A percentile compares a stretch with the other conserved stretches of the same genome.
Conservation (phyloP, 139 green algal genomes). For the Raphidocelis subcapitata region DNA sequence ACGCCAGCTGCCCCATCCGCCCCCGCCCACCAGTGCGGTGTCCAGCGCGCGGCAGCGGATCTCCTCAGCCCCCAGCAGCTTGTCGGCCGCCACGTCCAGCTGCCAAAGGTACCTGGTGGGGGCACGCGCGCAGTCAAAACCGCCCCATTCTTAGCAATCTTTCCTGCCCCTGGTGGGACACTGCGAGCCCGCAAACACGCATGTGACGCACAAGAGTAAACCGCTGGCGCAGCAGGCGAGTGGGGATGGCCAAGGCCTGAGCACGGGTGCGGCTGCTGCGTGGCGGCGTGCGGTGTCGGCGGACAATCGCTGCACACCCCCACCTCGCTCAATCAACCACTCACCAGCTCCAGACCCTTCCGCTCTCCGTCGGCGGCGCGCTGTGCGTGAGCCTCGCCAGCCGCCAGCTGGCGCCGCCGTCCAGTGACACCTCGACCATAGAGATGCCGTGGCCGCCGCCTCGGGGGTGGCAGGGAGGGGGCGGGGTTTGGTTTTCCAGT, state of each 20-base stretch:
- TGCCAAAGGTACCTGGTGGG: constrained; percentile 55
- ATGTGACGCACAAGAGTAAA: constrained; percentile 10
- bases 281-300: too few relatives aligned
- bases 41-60: constrained; percentile 72
- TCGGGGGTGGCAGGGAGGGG: background rate
- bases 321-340: too few relatives aligned
- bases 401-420: constrained; percentile 79
- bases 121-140: too few relatives aligned
- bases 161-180: background rate
- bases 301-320: too few relatives aligned
- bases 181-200: background rate
- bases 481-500: background rate
- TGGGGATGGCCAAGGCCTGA: too few relatives aligned
- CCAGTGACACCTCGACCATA: constrained; percentile 87
- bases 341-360: constrained; percentile 88
- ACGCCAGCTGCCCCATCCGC: constrained; percentile 85
- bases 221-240: too few relatives aligned
- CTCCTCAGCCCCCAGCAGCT: constrained; percentile 33
- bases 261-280: too few relatives aligned
- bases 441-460: constrained; percentile 86
- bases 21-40: constrained; percentile 56
- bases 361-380: constrained; percentile 64
- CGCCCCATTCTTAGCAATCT: background rate
- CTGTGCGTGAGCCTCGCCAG: constrained; percentile 62
- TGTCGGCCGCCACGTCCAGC: constrained; percentile 44